Evolutionary conservation across 73 alveolate genomes (phyloP), one percentile per base, ranked within the genome.

Genomic region (Paramecium tetraurelia): DNA sequence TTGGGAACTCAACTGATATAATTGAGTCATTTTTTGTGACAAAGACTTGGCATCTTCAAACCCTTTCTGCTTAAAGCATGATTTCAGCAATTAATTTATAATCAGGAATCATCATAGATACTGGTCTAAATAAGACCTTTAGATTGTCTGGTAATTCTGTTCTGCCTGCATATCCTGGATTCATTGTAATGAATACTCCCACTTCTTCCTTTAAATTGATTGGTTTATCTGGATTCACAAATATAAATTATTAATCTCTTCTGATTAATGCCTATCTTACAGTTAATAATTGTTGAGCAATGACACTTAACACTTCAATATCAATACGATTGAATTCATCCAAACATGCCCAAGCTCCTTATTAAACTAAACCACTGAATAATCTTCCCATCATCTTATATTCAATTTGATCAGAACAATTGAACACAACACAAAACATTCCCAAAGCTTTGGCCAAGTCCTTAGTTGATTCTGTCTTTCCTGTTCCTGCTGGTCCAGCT

Each of bases 401-500:
- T 94, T 97, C 98, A 89, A 99, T 97, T 93, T 99, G 99, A 83
- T 99, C 99, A 3, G 99, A 97, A 93, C 99, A 99, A 94, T 99
- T 99, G 95, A 99, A 99, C 87, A 99, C 99, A 71, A 99, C 98
- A 86, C 99, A 99, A 92, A 96, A 97, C 94, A 98, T 97, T 14
- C 99, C 99, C 33, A 98, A 92, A 29, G 99, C 99, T 89, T 99
- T 99, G 16, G 99, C 99, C 93, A 99, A 93, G 95, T 96, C 99
- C 94, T 99, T 99, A 35, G 99, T 99, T 69, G 99, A 95, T 94
- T 99, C 99, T 1, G 99, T 99, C 96, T 99, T 99, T 10, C 99
- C 99, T 12, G 99, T 99, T 43, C 99, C 99, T 27, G 99, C 99
- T 5, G 99, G 99, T 22, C 99, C 99, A 7, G 99, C 99, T 1